A percentile compares a stretch with the other conserved stretches of the same genome.
Evolutionary conservation across 1,284 basidiomycete species (phyloP).

Genomic region (Leccinum subfulvum): DNA sequence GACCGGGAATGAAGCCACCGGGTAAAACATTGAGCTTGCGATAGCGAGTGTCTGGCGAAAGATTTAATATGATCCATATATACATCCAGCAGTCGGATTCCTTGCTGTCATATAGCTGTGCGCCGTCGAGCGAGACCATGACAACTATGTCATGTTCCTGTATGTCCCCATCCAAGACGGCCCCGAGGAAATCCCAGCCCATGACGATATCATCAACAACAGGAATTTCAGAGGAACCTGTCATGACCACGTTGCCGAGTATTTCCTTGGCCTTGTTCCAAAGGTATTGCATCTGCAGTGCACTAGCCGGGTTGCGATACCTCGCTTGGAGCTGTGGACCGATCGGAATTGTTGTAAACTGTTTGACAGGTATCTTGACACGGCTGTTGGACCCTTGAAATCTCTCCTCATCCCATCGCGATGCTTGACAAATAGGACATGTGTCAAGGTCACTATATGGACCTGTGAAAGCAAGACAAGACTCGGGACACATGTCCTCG

Average conservation of each 20-base stretch:
- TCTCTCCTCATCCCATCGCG: neutral
- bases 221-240: neutral
- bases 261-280: neutral
- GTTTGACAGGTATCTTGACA: neutral
- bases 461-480: conserved; percentile 4
- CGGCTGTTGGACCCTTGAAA: neutral
- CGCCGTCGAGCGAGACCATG: conserved; percentile 3
- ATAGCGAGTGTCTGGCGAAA: neutral
- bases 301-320: neutral
- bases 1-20: conserved; percentile 8
- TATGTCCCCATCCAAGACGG: neutral
- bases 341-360: conserved; percentile 9
- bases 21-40: neutral
- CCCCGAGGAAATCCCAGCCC: conserved; percentile 9
- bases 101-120: conserved; percentile 3
- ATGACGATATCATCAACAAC: conserved; percentile 1
- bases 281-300: neutral
- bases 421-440: neutral
- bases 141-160: conserved; percentile 4
- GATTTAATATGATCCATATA: conserved; percentile 6
- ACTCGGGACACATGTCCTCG: conserved; percentile 13
- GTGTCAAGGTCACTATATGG: neutral
- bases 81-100: conserved; percentile 11
- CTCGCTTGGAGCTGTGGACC: conserved; percentile 8
- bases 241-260: no score